These are phyloP conservation scores for Mucor saturninus DNA, from an alignment of 371 early-diverging fungal genomes.

Conservation along the genomic window DNA sequence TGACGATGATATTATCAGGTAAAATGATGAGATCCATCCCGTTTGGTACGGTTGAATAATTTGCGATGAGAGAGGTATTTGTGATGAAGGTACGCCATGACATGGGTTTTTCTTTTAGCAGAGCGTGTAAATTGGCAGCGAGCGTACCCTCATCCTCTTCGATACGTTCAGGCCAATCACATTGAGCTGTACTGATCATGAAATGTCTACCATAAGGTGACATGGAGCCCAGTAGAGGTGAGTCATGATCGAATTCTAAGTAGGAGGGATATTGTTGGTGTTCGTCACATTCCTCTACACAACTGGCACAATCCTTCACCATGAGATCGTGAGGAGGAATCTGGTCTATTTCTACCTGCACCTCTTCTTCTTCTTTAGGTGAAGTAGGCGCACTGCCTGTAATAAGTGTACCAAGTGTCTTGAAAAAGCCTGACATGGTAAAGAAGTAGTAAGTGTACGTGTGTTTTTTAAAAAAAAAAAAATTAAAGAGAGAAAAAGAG, in stretches of 20 bases:
- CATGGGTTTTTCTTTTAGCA: slow-evolving; percentile 29
- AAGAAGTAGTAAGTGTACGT: background rate
- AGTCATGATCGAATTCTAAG: slow-evolving; percentile 63
- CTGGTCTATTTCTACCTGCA: slow-evolving; percentile 27
- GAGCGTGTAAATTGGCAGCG: slow-evolving; percentile 40
- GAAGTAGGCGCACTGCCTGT: background rate
- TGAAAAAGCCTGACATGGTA: background rate
- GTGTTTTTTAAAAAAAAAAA: slow-evolving; percentile 9
- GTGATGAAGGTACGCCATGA: slow-evolving; percentile 52
- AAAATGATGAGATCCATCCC: slow-evolving; percentile 51
- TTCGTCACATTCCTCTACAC: slow-evolving; percentile 55
- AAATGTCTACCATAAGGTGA: slow-evolving; percentile 77
- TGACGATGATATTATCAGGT: slow-evolving; percentile 62
- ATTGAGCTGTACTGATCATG: slow-evolving; percentile 67
- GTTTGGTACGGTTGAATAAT: slow-evolving; percentile 27
- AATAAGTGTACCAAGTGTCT: background rate
- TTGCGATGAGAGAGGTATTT: slow-evolving; percentile 49
- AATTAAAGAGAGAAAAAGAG: slow-evolving; percentile 13
- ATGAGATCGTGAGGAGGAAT: slow-evolving; percentile 42
- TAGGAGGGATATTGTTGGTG: slow-evolving; percentile 70
- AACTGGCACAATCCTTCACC: slow-evolving; percentile 45
- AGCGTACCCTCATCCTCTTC: slow-evolving; percentile 61
- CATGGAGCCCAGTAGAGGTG: slow-evolving; percentile 64
- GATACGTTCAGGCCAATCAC: slow-evolving; percentile 66
- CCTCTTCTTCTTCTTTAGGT: slow-evolving; percentile 3